Evolutionary conservation across 768 basidiomycete genomes (phyloP).

Genomic region (Termitomyces sp.): DNA sequence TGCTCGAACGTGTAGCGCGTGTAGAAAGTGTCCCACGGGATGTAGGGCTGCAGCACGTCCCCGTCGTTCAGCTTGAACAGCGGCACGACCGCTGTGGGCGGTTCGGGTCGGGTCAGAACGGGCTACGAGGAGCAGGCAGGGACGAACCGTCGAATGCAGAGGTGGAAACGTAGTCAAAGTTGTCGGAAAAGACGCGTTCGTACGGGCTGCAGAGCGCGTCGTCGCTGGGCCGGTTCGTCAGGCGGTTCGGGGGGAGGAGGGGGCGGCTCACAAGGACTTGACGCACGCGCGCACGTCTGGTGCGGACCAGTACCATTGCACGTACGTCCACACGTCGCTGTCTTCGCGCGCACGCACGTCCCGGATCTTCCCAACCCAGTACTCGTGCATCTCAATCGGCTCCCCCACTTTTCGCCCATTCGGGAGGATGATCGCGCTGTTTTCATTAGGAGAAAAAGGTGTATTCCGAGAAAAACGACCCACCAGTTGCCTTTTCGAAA

Average conservation of each 20-base stretch:
- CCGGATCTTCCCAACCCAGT: constrained; percentile 50
- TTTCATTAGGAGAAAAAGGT: background rate
- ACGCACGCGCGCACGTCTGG: constrained; percentile 33
- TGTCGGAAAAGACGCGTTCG: constrained; percentile 50
- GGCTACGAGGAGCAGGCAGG: background rate
- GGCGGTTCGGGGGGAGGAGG: background rate
- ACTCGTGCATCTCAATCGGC: constrained; percentile 29
- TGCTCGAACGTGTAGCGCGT: constrained; percentile 43
- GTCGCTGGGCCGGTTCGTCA: constrained; percentile 27
- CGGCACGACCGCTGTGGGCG: constrained; percentile 27
- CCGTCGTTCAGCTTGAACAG: constrained; percentile 37
- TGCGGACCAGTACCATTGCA: constrained; percentile 56
- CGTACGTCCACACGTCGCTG: constrained; percentile 38
- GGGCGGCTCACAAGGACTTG: background rate
- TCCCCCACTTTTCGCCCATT: constrained; percentile 21
- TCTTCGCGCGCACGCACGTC: constrained; percentile 37
- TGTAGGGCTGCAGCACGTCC: constrained; percentile 32
- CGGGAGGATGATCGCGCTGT: constrained; percentile 43
- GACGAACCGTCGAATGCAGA: constrained; percentile 43
- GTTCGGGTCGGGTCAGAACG: background rate
- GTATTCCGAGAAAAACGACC: constrained; percentile 5
- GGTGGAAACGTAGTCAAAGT: constrained; percentile 43
- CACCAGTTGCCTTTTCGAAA: constrained; percentile 35
- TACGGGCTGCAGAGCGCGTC: constrained; percentile 34
- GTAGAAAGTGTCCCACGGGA: constrained; percentile 41